A percentile compares a stretch with the other conserved stretches of the same genome.
phyloP scores from a whole-genome alignment of 148 eudicot species.

The Cornus florida region DNA sequence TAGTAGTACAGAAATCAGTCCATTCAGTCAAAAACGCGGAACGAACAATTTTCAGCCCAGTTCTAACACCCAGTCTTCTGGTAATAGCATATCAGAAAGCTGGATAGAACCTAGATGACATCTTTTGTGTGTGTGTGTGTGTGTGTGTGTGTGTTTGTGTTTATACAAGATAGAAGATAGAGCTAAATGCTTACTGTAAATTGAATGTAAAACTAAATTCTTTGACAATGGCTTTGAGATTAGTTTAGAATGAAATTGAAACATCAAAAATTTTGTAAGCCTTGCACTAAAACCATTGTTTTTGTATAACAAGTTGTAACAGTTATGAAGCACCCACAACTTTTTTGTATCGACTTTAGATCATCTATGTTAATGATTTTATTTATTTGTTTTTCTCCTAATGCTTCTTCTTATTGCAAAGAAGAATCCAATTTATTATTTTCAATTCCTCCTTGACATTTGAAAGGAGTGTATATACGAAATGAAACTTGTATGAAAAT shows the following conservation, averaged over 20 bases:
- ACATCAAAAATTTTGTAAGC: no score
- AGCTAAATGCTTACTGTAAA: neutral
- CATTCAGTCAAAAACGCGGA: neutral
- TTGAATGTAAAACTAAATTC: neutral
- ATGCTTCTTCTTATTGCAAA: no score
- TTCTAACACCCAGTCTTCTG: slow-evolving; percentile 17
- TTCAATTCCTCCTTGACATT: no score
- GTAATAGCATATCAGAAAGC: slow-evolving; percentile 29
- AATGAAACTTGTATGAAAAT: neutral
- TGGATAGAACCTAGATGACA: slow-evolving; percentile 26
- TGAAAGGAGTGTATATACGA: no score
- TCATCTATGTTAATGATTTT: no score
- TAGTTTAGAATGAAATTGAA: neutral
- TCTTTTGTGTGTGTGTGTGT: neutral
- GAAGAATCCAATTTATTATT: no score
- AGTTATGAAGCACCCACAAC: no score
- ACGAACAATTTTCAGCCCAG: slow-evolving; percentile 2
- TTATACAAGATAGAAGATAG: neutral
- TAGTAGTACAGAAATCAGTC: slow-evolving; percentile 15
- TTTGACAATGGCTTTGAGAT: neutral
- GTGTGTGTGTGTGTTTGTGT: neutral
- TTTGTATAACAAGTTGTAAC: no score
- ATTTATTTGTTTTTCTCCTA: no score
- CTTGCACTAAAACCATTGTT: no score
- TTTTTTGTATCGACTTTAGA: no score